phyloP scores from a whole-genome alignment of 116 monocot genomes.

The Dioscorea cayenensis region DNA sequence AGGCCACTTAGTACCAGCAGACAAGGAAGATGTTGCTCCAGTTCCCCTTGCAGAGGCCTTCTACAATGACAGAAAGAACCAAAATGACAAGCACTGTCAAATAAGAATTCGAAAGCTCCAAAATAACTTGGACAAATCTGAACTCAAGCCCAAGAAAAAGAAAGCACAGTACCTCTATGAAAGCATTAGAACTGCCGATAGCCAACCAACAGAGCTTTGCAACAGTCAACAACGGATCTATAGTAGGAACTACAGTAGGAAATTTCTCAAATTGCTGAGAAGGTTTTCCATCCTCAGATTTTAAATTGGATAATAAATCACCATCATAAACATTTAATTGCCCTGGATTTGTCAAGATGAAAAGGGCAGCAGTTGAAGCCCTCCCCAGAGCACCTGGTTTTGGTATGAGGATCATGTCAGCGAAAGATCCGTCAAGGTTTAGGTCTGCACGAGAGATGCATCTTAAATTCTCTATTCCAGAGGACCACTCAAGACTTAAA shows the following conservation, averaged over 20 bases:
- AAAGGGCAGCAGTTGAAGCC: conserved; percentile 52
- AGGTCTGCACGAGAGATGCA: conserved; percentile 66
- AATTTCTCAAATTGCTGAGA: conserved; percentile 46
- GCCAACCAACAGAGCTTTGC: conserved; percentile 53
- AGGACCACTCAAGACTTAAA: conserved; percentile 58
- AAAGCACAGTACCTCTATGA: conserved; percentile 47
- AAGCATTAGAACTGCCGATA: conserved; percentile 19
- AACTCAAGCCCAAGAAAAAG: neutral
- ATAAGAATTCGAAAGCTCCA: neutral
- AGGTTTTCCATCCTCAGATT: conserved; percentile 32
- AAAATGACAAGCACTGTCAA: neutral
- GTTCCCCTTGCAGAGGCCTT: conserved; percentile 28
- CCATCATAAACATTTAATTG: conserved; percentile 90
- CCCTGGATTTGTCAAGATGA: conserved; percentile 89
- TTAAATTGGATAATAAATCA: conserved; percentile 36
- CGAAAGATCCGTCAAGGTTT: conserved; percentile 85
- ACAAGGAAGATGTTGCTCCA: conserved; percentile 18
- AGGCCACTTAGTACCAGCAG: conserved; percentile 68
- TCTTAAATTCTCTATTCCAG: conserved; percentile 55
- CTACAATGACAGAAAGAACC: conserved; percentile 24
- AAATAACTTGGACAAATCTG: neutral
- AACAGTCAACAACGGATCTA: conserved; percentile 74
- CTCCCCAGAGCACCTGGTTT: conserved; percentile 41
- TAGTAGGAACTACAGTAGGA: conserved; percentile 59
- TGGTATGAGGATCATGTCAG: conserved; percentile 90